Evolutionary conservation across 495 filamentous ascomycete species (phyloP).

Genomic region (Bathelium albidoporum): DNA sequence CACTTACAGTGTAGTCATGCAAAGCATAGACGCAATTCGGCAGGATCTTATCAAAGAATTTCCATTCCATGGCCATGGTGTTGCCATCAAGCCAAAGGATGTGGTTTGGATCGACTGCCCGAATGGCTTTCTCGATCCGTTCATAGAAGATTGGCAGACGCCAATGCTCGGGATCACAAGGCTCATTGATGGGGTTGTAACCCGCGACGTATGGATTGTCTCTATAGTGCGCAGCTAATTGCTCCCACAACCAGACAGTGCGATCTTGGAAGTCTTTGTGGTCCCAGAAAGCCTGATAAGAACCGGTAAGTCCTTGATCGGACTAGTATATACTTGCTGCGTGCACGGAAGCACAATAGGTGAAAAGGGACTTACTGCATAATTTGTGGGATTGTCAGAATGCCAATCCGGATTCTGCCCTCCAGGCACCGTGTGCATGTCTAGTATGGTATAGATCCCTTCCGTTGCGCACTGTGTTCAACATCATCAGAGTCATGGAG

Average conservation of each 20-base stretch:
- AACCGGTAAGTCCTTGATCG: too few relatives aligned
- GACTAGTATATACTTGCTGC: neutral
- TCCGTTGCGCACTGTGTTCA: slow-evolving; percentile 37
- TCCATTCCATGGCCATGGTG: slow-evolving; percentile 51
- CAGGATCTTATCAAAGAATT: slow-evolving; percentile 34
- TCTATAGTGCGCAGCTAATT: slow-evolving; percentile 47
- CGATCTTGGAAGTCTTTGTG: slow-evolving; percentile 53
- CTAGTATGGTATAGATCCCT: slow-evolving; percentile 51
- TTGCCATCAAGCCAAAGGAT: slow-evolving; percentile 58
- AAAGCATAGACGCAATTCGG: slow-evolving; percentile 52
- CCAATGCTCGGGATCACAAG: slow-evolving; percentile 47
- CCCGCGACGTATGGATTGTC: slow-evolving; percentile 49
- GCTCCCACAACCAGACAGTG: slow-evolving; percentile 49
- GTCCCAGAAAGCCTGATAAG: slow-evolving; percentile 44
- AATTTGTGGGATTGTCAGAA: slow-evolving; percentile 42
- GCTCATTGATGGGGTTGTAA: slow-evolving; percentile 60
- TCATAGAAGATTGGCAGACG: slow-evolving; percentile 47
- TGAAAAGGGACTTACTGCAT: slow-evolving; percentile 28
- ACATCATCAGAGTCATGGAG: slow-evolving; percentile 8
- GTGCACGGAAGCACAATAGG: neutral
- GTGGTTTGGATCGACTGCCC: slow-evolving; percentile 48
- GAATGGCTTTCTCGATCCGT: slow-evolving; percentile 48
- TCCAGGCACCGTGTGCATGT: slow-evolving; percentile 54
- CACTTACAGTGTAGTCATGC: slow-evolving; percentile 44
- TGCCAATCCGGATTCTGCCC: slow-evolving; percentile 61